phyloP scores from a whole-genome alignment of 192 early-diverging fungal species.

The Podila horticola region DNA sequence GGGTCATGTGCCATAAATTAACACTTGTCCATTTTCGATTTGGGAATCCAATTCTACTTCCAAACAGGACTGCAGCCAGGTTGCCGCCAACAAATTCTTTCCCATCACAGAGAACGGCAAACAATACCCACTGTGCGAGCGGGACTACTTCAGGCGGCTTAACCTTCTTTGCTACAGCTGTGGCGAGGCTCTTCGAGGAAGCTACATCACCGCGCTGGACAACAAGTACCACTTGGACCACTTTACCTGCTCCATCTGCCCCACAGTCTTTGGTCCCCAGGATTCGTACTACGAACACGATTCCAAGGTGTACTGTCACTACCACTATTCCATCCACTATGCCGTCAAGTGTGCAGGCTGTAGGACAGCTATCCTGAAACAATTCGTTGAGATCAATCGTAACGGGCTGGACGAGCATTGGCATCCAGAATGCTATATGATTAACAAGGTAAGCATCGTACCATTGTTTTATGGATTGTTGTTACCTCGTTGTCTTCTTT shows the following conservation, averaged over 20 bases:
- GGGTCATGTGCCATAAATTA: not conserved
- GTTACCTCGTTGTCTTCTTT: not conserved
- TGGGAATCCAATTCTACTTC: slow-evolving; percentile 19
- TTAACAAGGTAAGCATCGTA: slow-evolving; percentile 85
- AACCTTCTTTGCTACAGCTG: slow-evolving; percentile 88
- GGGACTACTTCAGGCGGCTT: slow-evolving; percentile 85
- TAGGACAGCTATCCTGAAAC: slow-evolving; percentile 92
- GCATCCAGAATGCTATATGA: slow-evolving; percentile 99
- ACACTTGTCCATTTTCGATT: not conserved
- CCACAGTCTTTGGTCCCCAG: slow-evolving; percentile 93
- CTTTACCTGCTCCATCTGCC: slow-evolving; percentile 94
- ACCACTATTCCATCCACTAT: slow-evolving; percentile 92
- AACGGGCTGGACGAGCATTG: slow-evolving; percentile 87
- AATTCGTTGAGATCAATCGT: slow-evolving; percentile 93
- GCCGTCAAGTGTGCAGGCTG: slow-evolving; percentile 96
- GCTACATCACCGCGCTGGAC: slow-evolving; percentile 91
- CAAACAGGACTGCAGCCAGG: slow-evolving; percentile 75
- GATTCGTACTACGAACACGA: slow-evolving; percentile 98
- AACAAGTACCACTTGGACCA: slow-evolving; percentile 98
- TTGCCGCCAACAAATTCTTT: slow-evolving; percentile 89
- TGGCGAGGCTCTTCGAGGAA: slow-evolving; percentile 85
- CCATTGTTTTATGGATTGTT: not conserved
- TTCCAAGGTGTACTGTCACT: slow-evolving; percentile 91
- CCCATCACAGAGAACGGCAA: slow-evolving; percentile 69
- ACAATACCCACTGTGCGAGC: slow-evolving; percentile 82